Percentiles rank a stretch among this genome's conserved stretches.
Evolutionary conservation across 2,329 filamentous ascomycete species (phyloP).

Genomic region (Dactylellina haptotyla): DNA sequence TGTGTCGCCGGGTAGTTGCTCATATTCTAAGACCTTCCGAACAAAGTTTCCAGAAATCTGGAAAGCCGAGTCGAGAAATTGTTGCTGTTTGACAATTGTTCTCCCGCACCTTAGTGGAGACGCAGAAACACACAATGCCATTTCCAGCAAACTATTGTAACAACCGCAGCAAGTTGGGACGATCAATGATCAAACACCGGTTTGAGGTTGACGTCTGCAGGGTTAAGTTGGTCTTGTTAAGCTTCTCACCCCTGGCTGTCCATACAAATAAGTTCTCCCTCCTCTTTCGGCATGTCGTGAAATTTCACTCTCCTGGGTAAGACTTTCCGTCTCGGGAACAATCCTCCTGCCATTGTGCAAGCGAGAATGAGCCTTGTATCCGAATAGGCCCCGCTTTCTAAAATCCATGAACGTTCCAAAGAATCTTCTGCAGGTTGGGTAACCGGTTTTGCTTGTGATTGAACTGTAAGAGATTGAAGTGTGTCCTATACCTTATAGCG

Average conservation of each 20-base stretch:
- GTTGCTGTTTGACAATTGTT: slow-evolving; percentile 21
- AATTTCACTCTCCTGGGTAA: slow-evolving; percentile 38
- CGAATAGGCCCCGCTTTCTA: slow-evolving; percentile 34
- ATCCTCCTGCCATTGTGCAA: slow-evolving; percentile 27
- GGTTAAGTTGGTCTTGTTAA: slow-evolving; percentile 12
- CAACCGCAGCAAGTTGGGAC: slow-evolving; percentile 26
- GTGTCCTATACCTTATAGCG: not conserved
- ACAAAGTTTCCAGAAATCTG: slow-evolving; percentile 35
- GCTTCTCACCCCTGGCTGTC: slow-evolving; percentile 2
- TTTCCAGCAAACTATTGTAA: slow-evolving; percentile 28
- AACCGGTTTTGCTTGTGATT: slow-evolving; percentile 5
- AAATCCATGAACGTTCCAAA: slow-evolving; percentile 9
- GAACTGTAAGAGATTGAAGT: not conserved
- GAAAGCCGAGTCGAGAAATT: slow-evolving; percentile 30
- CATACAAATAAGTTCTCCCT: slow-evolving; percentile 22
- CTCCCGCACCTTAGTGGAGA: slow-evolving; percentile 28
- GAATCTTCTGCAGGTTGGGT: slow-evolving; percentile 12
- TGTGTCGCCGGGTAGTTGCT: slow-evolving; percentile 9
- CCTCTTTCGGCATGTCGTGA: slow-evolving; percentile 39
- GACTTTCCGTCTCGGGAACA: slow-evolving; percentile 36
- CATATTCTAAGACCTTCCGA: slow-evolving; percentile 25
- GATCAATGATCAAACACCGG: slow-evolving; percentile 35
- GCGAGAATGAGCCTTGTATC: slow-evolving; percentile 29
- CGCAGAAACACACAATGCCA: not conserved
- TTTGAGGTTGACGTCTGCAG: slow-evolving; percentile 49